Evolutionary conservation across 768 basidiomycete genomes (phyloP), one percentile per base, ranked within the genome.

Genomic region (Agaricus subrufescens): DNA sequence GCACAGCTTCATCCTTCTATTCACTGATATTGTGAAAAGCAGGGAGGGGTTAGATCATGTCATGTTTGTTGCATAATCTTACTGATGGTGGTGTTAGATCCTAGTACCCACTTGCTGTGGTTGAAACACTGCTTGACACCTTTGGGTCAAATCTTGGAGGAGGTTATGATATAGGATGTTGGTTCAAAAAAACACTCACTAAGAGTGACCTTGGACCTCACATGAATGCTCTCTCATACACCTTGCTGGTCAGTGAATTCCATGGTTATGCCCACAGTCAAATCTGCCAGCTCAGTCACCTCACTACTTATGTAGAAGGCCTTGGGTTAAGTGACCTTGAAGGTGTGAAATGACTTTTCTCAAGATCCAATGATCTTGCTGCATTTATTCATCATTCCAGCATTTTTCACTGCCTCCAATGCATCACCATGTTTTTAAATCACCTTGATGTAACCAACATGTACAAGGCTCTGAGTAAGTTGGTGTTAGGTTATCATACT

Each of bases 141-240:
- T 64, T 65, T 51, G 64, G 66, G 11, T 9, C 30, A 4, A 31
- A 54, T n/a, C 46, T 67, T 10, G 58, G 60, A 2, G 60, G 61
- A 5, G 70, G 70, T 1, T 71, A 65, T 43, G 67, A 72, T 42
- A 70, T 71, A 19, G 63, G 65, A 4, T 72, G 71, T 52, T 53
- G 53, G 25, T 67, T 68, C 48, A 42, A 55, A 23, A 58, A 39
- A 15, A 70, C 66, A 3, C 54, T 72, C 11, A 46, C 29, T 8
- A 30, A 48, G 4, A 69, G 66, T 46, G 39, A 60, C 0, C 59
- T 71, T 8, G 61, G 66, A 23, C 25, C 43, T 4, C 15, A 50
- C 10, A 59, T 58, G 12, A 15, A 39, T 23, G 29, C 49, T 4
- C 30, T 56, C 10, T 3, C 43, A 4, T 57, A 59, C 39, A 45